Evolutionary conservation across 1,284 basidiomycete genomes (phyloP).

Genomic region (Ganoderma multipileum): DNA sequence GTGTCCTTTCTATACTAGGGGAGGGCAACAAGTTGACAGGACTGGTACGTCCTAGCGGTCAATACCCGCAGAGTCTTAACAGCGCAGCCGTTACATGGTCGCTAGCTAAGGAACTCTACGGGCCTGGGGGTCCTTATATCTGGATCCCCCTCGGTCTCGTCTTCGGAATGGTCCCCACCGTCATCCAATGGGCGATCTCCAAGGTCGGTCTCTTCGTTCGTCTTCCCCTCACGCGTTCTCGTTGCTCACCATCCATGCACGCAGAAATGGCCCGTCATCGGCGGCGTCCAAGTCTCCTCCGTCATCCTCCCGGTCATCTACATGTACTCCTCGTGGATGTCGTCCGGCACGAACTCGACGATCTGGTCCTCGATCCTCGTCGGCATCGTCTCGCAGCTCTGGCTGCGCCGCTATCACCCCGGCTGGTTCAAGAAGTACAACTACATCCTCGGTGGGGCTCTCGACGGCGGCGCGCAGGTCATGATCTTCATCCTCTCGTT

Average conservation of each 20-base stretch:
- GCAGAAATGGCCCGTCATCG: slow-evolving; percentile 58
- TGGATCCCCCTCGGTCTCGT: slow-evolving; percentile 59
- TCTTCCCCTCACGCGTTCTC: background rate
- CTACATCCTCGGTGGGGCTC: slow-evolving; percentile 70
- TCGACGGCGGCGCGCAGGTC: slow-evolving; percentile 73
- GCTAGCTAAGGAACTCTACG: slow-evolving; percentile 64
- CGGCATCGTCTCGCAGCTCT: slow-evolving; percentile 64
- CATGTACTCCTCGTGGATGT: slow-evolving; percentile 53
- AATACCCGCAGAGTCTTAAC: slow-evolving; percentile 46
- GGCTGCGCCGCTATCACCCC: slow-evolving; percentile 63
- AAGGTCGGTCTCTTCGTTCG: slow-evolving; percentile 44
- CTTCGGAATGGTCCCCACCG: slow-evolving; percentile 57
- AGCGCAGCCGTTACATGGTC: slow-evolving; percentile 71
- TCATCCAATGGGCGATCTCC: slow-evolving; percentile 58
- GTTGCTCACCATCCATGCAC: slow-evolving; percentile 7
- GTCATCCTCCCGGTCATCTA: slow-evolving; percentile 63
- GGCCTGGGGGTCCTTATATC: slow-evolving; percentile 58
- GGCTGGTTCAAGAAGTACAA: slow-evolving; percentile 68
- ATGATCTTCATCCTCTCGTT: slow-evolving; percentile 75
- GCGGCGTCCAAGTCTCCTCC: slow-evolving; percentile 52
- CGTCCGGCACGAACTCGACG: slow-evolving; percentile 58
- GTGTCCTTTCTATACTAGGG: background rate
- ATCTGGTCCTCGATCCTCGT: slow-evolving; percentile 57
- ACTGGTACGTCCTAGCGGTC: slow-evolving; percentile 27
- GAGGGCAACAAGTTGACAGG: background rate